These are phyloP conservation scores for Candolleomyces eurysporus DNA, from an alignment of 768 basidiomycete species.

Conservation along the genomic window DNA sequence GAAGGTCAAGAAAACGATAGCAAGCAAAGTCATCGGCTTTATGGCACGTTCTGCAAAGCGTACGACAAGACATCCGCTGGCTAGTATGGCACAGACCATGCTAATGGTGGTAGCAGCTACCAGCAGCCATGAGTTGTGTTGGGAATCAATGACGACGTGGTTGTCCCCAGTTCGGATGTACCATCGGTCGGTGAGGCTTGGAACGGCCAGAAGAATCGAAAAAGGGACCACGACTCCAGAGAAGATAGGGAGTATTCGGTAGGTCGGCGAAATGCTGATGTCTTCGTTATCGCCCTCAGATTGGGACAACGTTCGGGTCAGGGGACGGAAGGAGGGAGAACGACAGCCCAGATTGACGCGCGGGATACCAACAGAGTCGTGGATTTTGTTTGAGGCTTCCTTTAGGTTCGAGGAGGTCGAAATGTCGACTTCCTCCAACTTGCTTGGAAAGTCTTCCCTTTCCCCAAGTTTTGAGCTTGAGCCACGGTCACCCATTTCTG, in stretches of 20 bases:
- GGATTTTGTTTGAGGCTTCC: no score
- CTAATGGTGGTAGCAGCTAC: constrained; percentile 63
- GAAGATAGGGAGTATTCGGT: constrained; percentile 59
- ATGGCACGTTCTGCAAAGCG: constrained; percentile 74
- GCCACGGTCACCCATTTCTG: no score
- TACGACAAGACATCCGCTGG: constrained; percentile 63
- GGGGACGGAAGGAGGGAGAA: no score
- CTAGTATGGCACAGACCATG: constrained; percentile 63
- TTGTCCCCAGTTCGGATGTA: constrained; percentile 56
- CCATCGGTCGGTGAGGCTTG: constrained; percentile 75
- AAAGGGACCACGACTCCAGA: constrained; percentile 73
- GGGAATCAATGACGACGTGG: constrained; percentile 40
- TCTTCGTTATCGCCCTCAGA: not conserved
- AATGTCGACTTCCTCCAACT: no score
- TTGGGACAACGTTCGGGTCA: not conserved
- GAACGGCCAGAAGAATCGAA: constrained; percentile 79
- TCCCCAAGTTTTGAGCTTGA: not conserved
- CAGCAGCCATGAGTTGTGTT: constrained; percentile 55
- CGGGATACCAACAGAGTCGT: no score
- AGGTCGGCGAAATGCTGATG: not conserved
- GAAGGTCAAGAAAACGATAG: constrained; percentile 60
- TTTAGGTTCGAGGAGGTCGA: no score
- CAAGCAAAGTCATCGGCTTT: constrained; percentile 58
- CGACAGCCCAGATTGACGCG: no score
- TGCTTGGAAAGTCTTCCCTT: not conserved